Conservation (phyloP, 306 rosid genomes). For the Ormosia emarginata region DNA sequence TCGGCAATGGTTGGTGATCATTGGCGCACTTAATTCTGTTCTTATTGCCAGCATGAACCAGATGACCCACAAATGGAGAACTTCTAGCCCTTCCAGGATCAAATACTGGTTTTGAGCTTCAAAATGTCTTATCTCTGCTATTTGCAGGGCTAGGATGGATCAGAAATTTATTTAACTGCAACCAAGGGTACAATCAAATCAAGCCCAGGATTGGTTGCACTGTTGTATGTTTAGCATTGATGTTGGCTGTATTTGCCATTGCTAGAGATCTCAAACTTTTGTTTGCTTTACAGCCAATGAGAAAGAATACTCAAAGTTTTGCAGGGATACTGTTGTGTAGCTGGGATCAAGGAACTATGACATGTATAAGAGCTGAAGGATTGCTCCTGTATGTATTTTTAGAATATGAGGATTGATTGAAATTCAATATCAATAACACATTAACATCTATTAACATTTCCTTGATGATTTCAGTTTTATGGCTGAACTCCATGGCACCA, state of each 20-base stretch:
- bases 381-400: constrained; percentile 84
- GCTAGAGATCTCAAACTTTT: constrained; percentile 47
- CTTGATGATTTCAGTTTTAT: constrained; percentile 25
- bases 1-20: constrained; percentile 29
- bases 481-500: constrained; percentile 9
- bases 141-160: constrained; percentile 44
- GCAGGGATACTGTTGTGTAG: constrained; percentile 60
- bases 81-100: constrained; percentile 34
- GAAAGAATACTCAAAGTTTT: constrained; percentile 55
- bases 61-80: constrained; percentile 39
- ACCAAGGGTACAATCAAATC: constrained; percentile 46
- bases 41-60: constrained; percentile 45
- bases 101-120: constrained; percentile 39
- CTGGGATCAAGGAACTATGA: constrained; percentile 57
- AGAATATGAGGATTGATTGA: constrained; percentile 74
- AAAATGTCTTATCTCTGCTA: constrained; percentile 37
- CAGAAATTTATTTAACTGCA: constrained; percentile 51
- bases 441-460: constrained; percentile 51
- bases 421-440: constrained; percentile 86
- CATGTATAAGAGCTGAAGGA: constrained; percentile 67
- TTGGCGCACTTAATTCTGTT: constrained; percentile 13
- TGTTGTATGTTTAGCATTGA: constrained; percentile 66
- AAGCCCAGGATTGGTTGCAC: constrained; percentile 63
- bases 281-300: constrained; percentile 48
- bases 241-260: constrained; percentile 54